These are phyloP conservation scores for Nakazawaea populi DNA, from an alignment of 805 yeast species.

Conservation along the genomic window DNA sequence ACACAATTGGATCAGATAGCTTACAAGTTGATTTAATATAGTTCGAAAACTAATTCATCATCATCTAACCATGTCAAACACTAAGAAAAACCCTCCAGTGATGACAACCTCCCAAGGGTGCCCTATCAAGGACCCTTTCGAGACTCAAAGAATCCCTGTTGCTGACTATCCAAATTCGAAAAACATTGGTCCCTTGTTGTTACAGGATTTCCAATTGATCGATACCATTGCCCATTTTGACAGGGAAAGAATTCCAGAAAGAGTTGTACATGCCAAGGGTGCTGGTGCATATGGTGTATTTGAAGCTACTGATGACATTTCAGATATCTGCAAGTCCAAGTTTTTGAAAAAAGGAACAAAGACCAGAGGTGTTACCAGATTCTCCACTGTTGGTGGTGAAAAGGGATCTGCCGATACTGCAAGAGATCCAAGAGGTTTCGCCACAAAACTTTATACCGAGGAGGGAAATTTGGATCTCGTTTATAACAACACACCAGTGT, in stretches of 20 bases:
- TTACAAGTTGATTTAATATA: not conserved
- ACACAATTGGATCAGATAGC: not conserved
- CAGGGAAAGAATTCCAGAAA: constrained; percentile 85
- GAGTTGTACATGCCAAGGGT: constrained; percentile 93
- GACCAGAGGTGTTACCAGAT: constrained; percentile 67
- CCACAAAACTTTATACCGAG: constrained; percentile 75
- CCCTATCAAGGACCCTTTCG: constrained; percentile 73
- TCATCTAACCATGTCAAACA: constrained; percentile 19
- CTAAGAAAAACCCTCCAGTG: constrained; percentile 35
- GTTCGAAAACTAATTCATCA: not conserved
- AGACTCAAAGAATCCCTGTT: constrained; percentile 68
- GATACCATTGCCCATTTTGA: constrained; percentile 85
- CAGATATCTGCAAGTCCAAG: constrained; percentile 64
- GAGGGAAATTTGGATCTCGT: constrained; percentile 85
- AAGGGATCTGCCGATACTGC: constrained; percentile 76
- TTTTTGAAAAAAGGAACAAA: constrained; percentile 76
- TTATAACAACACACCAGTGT: constrained; percentile 81
- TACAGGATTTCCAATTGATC: constrained; percentile 77
- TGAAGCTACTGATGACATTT: constrained; percentile 81
- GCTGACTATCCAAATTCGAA: constrained; percentile 20
- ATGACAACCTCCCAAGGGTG: constrained; percentile 71
- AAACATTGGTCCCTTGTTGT: constrained; percentile 58
- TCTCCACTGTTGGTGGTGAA: constrained; percentile 88
- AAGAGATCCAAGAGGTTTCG: constrained; percentile 84
- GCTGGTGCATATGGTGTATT: constrained; percentile 87